phyloP scores from a whole-genome alignment of 768 basidiomycete genomes.

The Lactarius psammicola region DNA sequence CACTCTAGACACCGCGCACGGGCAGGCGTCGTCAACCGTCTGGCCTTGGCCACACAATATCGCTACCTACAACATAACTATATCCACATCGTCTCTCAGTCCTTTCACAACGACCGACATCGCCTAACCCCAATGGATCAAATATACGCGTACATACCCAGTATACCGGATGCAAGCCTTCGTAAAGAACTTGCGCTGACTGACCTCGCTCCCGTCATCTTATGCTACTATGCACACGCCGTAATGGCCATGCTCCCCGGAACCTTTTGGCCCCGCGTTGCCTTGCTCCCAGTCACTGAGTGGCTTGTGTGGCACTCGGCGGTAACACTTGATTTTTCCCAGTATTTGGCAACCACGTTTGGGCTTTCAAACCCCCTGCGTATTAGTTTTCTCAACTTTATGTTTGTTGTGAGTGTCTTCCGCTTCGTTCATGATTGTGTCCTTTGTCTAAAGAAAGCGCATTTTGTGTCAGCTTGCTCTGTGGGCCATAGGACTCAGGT shows the following conservation, averaged over 20 bases:
- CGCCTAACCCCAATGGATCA: constrained; percentile 2
- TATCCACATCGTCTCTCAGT: neutral
- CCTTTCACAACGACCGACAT: neutral
- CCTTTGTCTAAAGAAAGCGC: neutral
- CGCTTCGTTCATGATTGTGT: neutral
- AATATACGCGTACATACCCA: neutral
- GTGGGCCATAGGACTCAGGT: constrained; percentile 13
- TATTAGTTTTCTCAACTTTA: constrained; percentile 15
- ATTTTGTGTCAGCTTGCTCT: constrained; percentile 18
- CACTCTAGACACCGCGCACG: neutral
- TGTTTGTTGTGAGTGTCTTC: constrained; percentile 18
- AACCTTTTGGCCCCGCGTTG: constrained; percentile 9
- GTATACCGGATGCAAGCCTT: constrained; percentile 12
- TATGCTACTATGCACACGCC: constrained; percentile 24
- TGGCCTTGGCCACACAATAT: neutral
- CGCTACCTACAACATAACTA: constrained; percentile 17
- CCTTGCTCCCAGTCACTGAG: constrained; percentile 23
- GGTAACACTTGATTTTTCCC: constrained; percentile 13
- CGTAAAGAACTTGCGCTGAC: constrained; percentile 3
- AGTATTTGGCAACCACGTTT: constrained; percentile 5
- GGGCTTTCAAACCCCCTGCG: constrained; percentile 9
- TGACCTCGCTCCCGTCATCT: constrained; percentile 12
- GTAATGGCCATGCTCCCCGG: constrained; percentile 23
- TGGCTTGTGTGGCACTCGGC: constrained; percentile 18
- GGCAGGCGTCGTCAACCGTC: neutral